phyloP scores from a whole-genome alignment of 2,329 filamentous ascomycete genomes.

The Trichophyton mentagrophytes region DNA sequence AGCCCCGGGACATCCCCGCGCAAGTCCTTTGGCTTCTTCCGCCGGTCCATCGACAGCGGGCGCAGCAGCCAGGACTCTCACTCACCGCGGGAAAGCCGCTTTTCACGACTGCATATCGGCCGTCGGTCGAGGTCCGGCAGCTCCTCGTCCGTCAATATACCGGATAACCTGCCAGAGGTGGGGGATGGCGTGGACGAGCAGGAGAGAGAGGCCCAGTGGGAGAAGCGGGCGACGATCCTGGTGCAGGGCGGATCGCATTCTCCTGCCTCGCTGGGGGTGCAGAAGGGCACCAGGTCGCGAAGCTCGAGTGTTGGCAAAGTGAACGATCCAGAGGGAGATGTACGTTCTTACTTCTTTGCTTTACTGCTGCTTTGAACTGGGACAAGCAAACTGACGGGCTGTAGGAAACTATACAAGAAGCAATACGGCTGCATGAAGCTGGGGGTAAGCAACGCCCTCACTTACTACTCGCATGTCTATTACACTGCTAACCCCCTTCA shows the following conservation, averaged over 20 bases:
- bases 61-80: constrained; percentile 1
- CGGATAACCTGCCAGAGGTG: constrained; percentile 67
- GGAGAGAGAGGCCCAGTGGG: constrained; percentile 66
- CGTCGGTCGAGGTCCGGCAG: constrained; percentile 38
- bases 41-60: constrained; percentile 17
- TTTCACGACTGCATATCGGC: constrained; percentile 57
- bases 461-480: no score
- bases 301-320: constrained; percentile 24
- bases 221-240: constrained; percentile 81
- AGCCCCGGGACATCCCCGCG: constrained; percentile 11
- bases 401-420: constrained; percentile 66
- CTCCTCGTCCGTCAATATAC: constrained; percentile 59
- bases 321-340: constrained; percentile 25
- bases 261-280: background rate
- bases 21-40: constrained; percentile 25
- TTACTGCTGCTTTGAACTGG: background rate
- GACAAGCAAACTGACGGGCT: background rate
- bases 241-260: constrained; percentile 40
- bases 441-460: constrained; percentile 39
- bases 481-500: constrained; percentile 14
- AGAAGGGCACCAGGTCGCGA: constrained; percentile 13
- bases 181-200: constrained; percentile 37
- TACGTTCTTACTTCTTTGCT: constrained; percentile 14
- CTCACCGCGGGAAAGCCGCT: constrained; percentile 17
- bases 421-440: constrained; percentile 82